Percentiles rank a stretch among this genome's conserved stretches.
Conservation (phyloP, 2,329 filamentous ascomycete genomes). For the Canariomyces notabilis region DNA sequence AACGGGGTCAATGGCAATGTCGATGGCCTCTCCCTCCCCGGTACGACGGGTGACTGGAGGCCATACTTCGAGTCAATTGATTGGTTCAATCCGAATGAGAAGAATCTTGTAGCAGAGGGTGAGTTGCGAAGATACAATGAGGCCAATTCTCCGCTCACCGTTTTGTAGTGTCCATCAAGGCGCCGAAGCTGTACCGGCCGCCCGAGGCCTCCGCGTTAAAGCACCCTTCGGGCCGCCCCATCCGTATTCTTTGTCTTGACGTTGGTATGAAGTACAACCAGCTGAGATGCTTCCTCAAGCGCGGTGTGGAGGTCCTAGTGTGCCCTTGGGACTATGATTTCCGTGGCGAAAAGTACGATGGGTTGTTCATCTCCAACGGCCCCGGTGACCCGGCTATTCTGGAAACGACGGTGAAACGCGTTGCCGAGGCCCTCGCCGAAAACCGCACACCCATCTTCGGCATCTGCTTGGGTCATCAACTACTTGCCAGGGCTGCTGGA, state of each 20-base stretch:
- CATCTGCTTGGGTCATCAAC: constrained; percentile 79
- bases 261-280: constrained; percentile 99
- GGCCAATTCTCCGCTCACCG: constrained; percentile 33
- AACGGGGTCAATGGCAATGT: constrained; percentile 38
- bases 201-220: constrained; percentile 65
- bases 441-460: constrained; percentile 59
- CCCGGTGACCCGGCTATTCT: constrained; percentile 91
- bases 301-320: constrained; percentile 89
- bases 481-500: constrained; percentile 66
- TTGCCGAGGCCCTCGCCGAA: constrained; percentile 56
- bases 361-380: constrained; percentile 96
- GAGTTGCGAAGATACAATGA: constrained; percentile 38
- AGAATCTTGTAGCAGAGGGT: constrained; percentile 94
- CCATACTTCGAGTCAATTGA: constrained; percentile 72
- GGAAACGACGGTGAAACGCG: constrained; percentile 71
- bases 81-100: constrained; percentile 87
- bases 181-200: constrained; percentile 77
- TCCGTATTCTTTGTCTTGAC: constrained; percentile 89
- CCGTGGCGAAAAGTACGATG: constrained; percentile 82
- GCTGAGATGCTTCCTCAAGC: constrained; percentile 82
- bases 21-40: constrained; percentile 37
- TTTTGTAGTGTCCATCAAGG: constrained; percentile 74
- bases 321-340: constrained; percentile 97
- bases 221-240: constrained; percentile 79
- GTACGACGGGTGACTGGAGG: constrained; percentile 38